Percentiles rank a stretch among this genome's conserved stretches.
phyloP scores from a whole-genome alignment of 2,329 filamentous ascomycete genomes.

The Alternaria sp. region DNA sequence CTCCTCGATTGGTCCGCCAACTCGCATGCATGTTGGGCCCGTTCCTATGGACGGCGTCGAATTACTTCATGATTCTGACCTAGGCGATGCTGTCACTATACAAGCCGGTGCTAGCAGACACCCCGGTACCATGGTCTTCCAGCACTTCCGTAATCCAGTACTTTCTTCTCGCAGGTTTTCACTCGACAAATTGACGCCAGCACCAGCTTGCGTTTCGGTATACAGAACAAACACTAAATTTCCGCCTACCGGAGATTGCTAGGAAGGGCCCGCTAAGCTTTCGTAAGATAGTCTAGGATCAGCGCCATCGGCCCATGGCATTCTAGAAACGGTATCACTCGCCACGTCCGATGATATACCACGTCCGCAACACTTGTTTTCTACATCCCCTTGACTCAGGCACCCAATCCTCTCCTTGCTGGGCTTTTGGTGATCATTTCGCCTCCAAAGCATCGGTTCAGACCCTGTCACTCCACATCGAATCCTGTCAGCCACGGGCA shows the following conservation, averaged over 20 bases:
- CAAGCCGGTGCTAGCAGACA: conserved; percentile 2
- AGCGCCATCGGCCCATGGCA: conserved; percentile 42
- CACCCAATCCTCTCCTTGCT: conserved; percentile 18
- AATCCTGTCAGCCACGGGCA: conserved; percentile 40
- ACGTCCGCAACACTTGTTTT: conserved; percentile 28
- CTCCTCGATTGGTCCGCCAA: conserved; percentile 17
- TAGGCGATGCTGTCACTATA: conserved; percentile 6
- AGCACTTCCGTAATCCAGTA: background rate
- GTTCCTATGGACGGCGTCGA: conserved; percentile 14
- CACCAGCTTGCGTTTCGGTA: conserved; percentile 4
- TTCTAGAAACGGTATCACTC: conserved; percentile 46
- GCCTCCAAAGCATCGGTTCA: conserved; percentile 45
- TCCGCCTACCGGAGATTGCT: conserved; percentile 14
- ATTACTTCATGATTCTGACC: conserved; percentile 28
- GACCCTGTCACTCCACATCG: conserved; percentile 36
- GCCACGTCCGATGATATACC: conserved; percentile 41
- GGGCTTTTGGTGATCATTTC: conserved; percentile 40
- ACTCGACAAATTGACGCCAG: conserved; percentile 1
- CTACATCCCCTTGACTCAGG: conserved; percentile 22
- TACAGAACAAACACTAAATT: conserved; percentile 11
- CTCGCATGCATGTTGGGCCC: conserved; percentile 15
- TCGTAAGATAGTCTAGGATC: conserved; percentile 34
- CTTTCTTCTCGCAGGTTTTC: background rate
- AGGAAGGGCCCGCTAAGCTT: conserved; percentile 40
- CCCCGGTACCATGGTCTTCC: background rate